These are phyloP conservation scores for Capniomyces stellatus DNA, from an alignment of 371 early-diverging fungal species.

Conservation along the genomic window DNA sequence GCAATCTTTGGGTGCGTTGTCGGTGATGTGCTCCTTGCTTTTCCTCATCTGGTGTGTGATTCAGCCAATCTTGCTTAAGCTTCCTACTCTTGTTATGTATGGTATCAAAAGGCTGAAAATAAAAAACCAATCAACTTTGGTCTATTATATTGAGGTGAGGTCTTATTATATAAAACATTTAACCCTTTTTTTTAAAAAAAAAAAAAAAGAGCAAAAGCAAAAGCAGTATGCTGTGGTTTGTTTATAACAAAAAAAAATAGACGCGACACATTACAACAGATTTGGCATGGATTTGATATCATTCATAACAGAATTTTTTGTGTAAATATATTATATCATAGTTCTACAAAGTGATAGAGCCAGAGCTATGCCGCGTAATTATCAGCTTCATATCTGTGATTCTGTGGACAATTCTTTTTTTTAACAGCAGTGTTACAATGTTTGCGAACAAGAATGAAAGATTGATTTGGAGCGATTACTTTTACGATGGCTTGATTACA, in stretches of 20 bases:
- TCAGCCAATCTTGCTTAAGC: background rate
- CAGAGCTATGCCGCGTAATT: background rate
- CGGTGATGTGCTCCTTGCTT: background rate
- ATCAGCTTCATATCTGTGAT: background rate
- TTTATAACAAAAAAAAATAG: too few relatives aligned
- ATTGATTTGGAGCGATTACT: background rate
- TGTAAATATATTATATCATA: background rate
- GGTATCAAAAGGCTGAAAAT: background rate
- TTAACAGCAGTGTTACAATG: background rate
- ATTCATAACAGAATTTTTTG: too few relatives aligned
- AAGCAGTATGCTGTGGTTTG: too few relatives aligned
- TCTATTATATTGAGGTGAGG: background rate
- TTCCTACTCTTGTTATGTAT: background rate
- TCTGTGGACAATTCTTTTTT: background rate
- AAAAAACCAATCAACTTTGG: background rate
- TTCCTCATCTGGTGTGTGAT: background rate
- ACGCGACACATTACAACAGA: too few relatives aligned
- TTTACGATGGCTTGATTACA: background rate
- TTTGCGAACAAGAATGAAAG: background rate
- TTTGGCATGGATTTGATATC: too few relatives aligned
- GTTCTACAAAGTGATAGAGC: background rate
- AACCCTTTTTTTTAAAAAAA: background rate
- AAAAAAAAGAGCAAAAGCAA: background rate
- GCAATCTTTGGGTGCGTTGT: background rate
- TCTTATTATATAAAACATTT: background rate